Base-by-base conservation (phyloP, 202 grass and related monocot genomes). In the Hordeum pubiflorum region DNA sequence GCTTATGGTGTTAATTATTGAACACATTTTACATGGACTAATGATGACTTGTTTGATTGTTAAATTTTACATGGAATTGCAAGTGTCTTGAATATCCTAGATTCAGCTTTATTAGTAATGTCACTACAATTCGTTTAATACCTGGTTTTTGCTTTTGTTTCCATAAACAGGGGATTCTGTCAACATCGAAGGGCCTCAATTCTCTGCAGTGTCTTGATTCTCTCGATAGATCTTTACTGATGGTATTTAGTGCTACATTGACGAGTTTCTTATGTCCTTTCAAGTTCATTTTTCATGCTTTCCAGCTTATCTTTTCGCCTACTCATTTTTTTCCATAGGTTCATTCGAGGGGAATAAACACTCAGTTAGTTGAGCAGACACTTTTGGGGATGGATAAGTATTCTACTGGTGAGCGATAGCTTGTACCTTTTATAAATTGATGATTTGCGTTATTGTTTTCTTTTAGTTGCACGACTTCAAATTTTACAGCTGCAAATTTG, bases 331-430 rank as follows among this genome's bases (percentile, higher is more conserved):
- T 41, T 15, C 69, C 75, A 85, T 81, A 97, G 94, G 79, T 97
- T 86, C 91, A 97, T 69, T 97, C 94, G 17, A 94, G 93, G 86
- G 89, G 94, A 68, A 71, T 89, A 74, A 89, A 92, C 76, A 50
- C 74, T 54, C 81, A 85, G 56, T 15, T 92, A 58, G 94, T 97
- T 82, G 91, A 97, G 78, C 91, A 92, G 31, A 72, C 82, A 82
- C 87, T 94, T 69, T 76, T 82, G 58, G 89, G 89, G 34, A 81
- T 85, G 85, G 84, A 89, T 54, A 89, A 84, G 36, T 84, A 75
- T 74, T 89, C 81, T 66, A 31, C 43, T 91, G 89, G 89, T 94
- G 83, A 87, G 82, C 74, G 33, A 44, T 84, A 48, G 11, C 15
- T 84, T 84, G 4, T 40, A 50, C 69, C 52, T 12, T 14, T 56